Base-by-base conservation (phyloP, 1,284 basidiomycete species). In the Rhodotorula sp. region DNA sequence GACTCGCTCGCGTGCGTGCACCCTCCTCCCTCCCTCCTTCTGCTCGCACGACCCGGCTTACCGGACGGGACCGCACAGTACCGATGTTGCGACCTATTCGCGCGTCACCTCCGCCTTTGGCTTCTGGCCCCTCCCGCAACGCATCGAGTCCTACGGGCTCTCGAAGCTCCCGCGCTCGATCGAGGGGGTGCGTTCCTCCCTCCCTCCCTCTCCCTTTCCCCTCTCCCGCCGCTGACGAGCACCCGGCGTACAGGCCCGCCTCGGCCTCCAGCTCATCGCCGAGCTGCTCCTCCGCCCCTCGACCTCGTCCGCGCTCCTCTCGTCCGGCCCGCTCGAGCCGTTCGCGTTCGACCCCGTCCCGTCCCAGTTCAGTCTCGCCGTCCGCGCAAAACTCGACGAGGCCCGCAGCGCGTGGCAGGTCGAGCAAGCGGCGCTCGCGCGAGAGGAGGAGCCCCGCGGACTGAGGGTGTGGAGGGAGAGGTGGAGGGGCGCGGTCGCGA, bases 61-160 rank as follows among this genome's bases (percentile, higher is more conserved):
- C 58, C 29, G 22, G 15, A 10, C 29, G 10, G 29, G 6, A 25
- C 1, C 10, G 2, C 21, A 7, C 62, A 76, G 75, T 0, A 76
- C 75, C 9, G 55, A 67, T 12, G 67, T 65, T 5, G 41, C 36
- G 6, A 76, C 75, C 15, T 53, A 67, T n/a, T 68, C 75, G 7
- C 56, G 69, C 15, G 67, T 76, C 6, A 72, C 70, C n/a, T 76
- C 75, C 29, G 75, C 74, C 12, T 70, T 76, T 41, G 75, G 71
- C 29, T 75, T 76, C 54, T 75, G 75, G 75, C 69, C 73, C 17
- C 48, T 76, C 10, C 50, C 67, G 29, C 64, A 65, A 12, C 67
- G 73, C 4, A 74, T 76, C 25, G 75, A 76, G 39, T 61, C 61
- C 29, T 75, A 64, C 57, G 73, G 75, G 1, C 25, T 74, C 19